Conservation (phyloP, 805 yeast genomes). For the Pichia scutulata region DNA sequence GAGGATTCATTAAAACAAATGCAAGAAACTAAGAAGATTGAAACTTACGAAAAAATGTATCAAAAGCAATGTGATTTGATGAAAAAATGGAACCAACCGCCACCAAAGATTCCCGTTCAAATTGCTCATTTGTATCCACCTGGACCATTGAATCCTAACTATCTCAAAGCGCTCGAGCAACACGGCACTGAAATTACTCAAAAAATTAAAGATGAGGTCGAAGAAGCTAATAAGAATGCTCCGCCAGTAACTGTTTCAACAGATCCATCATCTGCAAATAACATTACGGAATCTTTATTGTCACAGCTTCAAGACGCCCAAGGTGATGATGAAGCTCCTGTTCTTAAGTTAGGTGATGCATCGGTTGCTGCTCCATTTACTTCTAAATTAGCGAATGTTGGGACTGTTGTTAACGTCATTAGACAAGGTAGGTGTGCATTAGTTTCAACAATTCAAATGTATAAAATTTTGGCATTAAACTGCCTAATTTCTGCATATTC, state of each 20-base stretch:
- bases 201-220: constrained; percentile 58
- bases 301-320: constrained; percentile 45
- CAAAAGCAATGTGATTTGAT: constrained; percentile 77
- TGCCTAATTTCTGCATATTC: constrained; percentile 97
- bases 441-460: constrained; percentile 97
- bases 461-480: constrained; percentile 92
- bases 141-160: constrained; percentile 85
- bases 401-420: constrained; percentile 85
- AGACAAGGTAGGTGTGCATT: constrained; percentile 98
- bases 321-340: constrained; percentile 77
- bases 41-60: constrained; percentile 58
- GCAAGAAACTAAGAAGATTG: constrained; percentile 69
- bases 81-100: constrained; percentile 73
- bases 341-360: constrained; percentile 93
- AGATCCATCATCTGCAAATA: constrained; percentile 20
- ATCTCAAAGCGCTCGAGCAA: constrained; percentile 75
- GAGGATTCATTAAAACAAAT: constrained; percentile 87
- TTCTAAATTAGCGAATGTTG: constrained; percentile 84
- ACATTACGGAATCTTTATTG: constrained; percentile 58
- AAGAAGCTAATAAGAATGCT: constrained; percentile 33
- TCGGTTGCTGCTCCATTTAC: constrained; percentile 99
- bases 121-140: constrained; percentile 97
- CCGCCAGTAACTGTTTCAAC: constrained; percentile 24
- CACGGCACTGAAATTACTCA: constrained; percentile 75
- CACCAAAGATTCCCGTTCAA: constrained; percentile 73